Evolutionary conservation across 2,329 filamentous ascomycete genomes (phyloP).

Genomic region (Sporothrix inflata): DNA sequence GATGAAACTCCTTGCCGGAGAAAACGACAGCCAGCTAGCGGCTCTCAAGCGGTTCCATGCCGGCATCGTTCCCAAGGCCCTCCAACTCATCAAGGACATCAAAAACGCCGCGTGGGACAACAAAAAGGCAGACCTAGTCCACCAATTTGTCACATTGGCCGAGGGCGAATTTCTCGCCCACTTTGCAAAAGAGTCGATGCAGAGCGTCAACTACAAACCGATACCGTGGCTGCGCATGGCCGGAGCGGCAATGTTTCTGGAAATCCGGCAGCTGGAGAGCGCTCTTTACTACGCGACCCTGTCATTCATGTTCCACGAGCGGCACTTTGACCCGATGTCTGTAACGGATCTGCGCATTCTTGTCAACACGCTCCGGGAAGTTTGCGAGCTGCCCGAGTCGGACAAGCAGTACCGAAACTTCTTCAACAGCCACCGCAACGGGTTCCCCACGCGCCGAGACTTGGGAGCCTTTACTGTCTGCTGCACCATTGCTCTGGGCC

Average conservation of each 20-base stretch:
- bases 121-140: not conserved
- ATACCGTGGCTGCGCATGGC: conserved; percentile 27
- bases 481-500: not conserved
- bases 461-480: conserved; percentile 10
- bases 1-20: not conserved
- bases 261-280: conserved; percentile 14
- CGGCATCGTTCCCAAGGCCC: conserved; percentile 14
- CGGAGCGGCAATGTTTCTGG: conserved; percentile 23
- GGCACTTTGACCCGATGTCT: not conserved
- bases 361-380: not conserved
- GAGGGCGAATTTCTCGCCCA: conserved; percentile 18
- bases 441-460: conserved; percentile 18
- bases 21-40: not conserved
- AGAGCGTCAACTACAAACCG: conserved; percentile 14
- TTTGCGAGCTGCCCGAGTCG: conserved; percentile 22
- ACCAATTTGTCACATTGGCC: conserved; percentile 17
- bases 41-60: conserved; percentile 12
- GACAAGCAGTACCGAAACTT: conserved; percentile 12
- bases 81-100: not conserved
- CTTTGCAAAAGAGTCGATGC: not conserved
- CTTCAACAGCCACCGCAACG: not conserved
- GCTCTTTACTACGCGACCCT: conserved; percentile 19
- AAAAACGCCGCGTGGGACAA: conserved; percentile 16
- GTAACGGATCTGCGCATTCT: conserved; percentile 25
- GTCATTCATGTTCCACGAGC: conserved; percentile 14